Base-by-base conservation (phyloP, 2,329 filamentous ascomycete genomes). In the Huntiella decipiens region DNA sequence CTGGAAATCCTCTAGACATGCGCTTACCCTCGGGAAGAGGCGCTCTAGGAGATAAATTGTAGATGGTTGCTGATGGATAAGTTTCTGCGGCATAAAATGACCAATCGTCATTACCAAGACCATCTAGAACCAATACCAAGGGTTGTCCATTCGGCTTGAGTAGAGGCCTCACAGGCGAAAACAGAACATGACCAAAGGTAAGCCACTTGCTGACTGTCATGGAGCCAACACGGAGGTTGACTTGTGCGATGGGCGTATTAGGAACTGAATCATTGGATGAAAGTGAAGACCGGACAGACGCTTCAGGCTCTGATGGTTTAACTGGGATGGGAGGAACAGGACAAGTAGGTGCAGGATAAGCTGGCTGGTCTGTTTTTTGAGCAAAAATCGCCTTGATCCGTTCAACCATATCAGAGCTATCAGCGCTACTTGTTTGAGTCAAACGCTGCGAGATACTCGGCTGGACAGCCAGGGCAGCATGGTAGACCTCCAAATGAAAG, bases 151-250 rank as follows among this genome's bases (percentile, higher is more conserved):
- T 28, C 22, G 22, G 22, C 22, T 28, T 28, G 22, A 28, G 22
- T 28, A 28, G 8, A 7, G 22, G 22, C 8, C 22, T 28, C 4
- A 81, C 75, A 8, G 84, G 82, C 53, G 81, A 86, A 62, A 91
- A 87, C 3, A 91, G 66, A 0, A 88, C 81, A 53, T 85, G 79
- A 1, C 83, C 83, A 57, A 88, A 88, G 0, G 80, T 84, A 17
- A 91, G 71, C 83, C 82, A 91, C 56, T 87, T 87, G 66, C 80
- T 86, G 17, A 86, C 83, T 50, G 83, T 86, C 66, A 91, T 77
- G 2, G 82, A 85, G 4, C 79, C 82, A 12, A 85, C 77, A 2
- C 83, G 71, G 16, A 91, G 69, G 55, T 86, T 85, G 51, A 85
- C 79, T 57, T 80, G 78, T 0, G 76, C 73, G 15, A 79, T 61